Evolutionary conservation across 495 filamentous ascomycete genomes (phyloP), one percentile per base, ranked within the genome.

Genomic region (Lineolata rhizophorae): DNA sequence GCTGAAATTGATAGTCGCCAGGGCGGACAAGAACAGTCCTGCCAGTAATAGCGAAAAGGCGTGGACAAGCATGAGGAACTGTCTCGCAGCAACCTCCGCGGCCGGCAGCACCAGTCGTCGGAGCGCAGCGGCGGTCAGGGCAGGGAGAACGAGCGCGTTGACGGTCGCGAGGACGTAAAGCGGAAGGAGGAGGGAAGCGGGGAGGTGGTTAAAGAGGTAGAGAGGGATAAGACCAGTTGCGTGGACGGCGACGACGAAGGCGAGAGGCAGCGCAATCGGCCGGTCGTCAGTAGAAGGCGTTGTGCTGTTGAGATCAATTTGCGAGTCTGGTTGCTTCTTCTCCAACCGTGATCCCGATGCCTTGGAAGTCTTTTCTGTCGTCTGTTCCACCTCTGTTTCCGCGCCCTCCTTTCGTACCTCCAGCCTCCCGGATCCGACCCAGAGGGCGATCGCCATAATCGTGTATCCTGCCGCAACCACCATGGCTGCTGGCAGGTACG

Each of bases 401-500:
- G n/a, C n/a, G n/a, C n/a, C n/a, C n/a, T n/a, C n/a, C n/a, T n/a
- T n/a, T n/a, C n/a, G n/a, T n/a, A n/a, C n/a, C 12, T 14, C 12
- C 24, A 30, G 45, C 21, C 62, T 54, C 37, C 84, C 87, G 36
- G 76, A 87, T 47, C 78, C 70, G 30, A 93, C 61, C 87, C 87
- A 97, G 18, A 94, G 54, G 3, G 73, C 71, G 41, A 97, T 87
- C 5, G 85, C 79, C 61, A 80, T 90, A 55, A 97, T 84, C 13
- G 78, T 91, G 40, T 95, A 95, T 48, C 84, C 94, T 15, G 64
- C 74, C 5, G 90, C 90, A 35, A 97, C 65, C 18, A 94, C 54
- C 90, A 97, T 95, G 4, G 84, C 87, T 51, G 82, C 91, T 3
- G 90, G 87, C 3, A 97, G 60, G 45, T 97, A 97, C 1, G 87